These are phyloP conservation scores for Cercospora canescens DNA, from an alignment of 2,329 filamentous ascomycete species.

Conservation along the genomic window DNA sequence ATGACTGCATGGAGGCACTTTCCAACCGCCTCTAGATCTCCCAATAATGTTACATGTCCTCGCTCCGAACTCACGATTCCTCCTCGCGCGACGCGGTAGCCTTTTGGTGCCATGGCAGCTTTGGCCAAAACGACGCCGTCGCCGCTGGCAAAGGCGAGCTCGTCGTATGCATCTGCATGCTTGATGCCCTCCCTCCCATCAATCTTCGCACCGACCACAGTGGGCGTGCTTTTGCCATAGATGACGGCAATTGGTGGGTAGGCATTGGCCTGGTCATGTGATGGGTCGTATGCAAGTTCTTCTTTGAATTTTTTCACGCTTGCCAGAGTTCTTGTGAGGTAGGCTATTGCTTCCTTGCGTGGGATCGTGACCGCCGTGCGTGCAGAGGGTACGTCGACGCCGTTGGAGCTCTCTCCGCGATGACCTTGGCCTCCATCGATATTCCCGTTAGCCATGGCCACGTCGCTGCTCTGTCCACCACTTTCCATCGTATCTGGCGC, in stretches of 20 bases:
- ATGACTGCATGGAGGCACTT: slow-evolving; percentile 69
- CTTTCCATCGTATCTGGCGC: slow-evolving; percentile 26
- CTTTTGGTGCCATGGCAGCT: slow-evolving; percentile 80
- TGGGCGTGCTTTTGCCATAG: slow-evolving; percentile 84
- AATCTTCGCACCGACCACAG: slow-evolving; percentile 79
- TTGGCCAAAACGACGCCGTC: slow-evolving; percentile 87
- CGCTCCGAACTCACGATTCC: slow-evolving; percentile 78
- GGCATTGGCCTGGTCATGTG: slow-evolving; percentile 62
- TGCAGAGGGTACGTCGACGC: slow-evolving; percentile 21
- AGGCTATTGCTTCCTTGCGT: slow-evolving; percentile 58
- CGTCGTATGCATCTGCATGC: slow-evolving; percentile 76
- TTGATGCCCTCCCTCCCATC: slow-evolving; percentile 71
- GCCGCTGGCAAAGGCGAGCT: slow-evolving; percentile 80
- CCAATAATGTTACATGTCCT: slow-evolving; percentile 84
- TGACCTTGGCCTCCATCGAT: slow-evolving; percentile 27
- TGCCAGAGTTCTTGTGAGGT: slow-evolving; percentile 72
- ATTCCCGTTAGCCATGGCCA: slow-evolving; percentile 45
- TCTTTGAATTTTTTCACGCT: slow-evolving; percentile 73
- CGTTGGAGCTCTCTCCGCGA: slow-evolving; percentile 6
- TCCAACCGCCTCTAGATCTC: slow-evolving; percentile 80
- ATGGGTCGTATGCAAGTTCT: slow-evolving; percentile 64
- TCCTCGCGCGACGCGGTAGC: slow-evolving; percentile 71
- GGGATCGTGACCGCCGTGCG: slow-evolving; percentile 55
- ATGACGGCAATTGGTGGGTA: slow-evolving; percentile 84
- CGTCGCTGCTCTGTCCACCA: slow-evolving; percentile 30